These are phyloP conservation scores for Puccinia polysora DNA, from an alignment of 1,284 basidiomycete genomes.

Conservation along the genomic window DNA sequence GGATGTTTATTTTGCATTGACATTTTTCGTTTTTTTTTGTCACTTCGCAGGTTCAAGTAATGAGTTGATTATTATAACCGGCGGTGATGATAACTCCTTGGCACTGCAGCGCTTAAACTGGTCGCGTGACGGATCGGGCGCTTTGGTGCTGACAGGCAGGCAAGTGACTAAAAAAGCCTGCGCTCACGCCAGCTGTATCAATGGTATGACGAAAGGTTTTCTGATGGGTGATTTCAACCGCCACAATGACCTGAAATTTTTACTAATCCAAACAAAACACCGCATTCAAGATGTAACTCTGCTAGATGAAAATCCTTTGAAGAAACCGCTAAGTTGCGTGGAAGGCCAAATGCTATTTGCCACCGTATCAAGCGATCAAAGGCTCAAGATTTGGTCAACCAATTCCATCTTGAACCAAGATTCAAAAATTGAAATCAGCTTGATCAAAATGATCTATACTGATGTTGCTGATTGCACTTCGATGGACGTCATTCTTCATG, in stretches of 20 bases:
- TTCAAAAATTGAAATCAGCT: background rate
- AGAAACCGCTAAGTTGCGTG: too few relatives aligned
- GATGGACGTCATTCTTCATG: background rate
- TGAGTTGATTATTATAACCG: background rate
- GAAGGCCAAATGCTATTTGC: too few relatives aligned
- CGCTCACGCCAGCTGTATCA: conserved; percentile 1
- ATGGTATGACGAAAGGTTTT: background rate
- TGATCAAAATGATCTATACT: background rate
- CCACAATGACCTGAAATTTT: too few relatives aligned
- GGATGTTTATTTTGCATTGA: background rate
- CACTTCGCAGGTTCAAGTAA: background rate
- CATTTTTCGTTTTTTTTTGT: background rate
- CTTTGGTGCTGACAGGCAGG: background rate
- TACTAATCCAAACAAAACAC: too few relatives aligned
- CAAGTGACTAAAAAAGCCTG: background rate
- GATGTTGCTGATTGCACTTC: conserved; percentile 5
- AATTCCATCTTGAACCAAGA: background rate
- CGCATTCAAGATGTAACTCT: too few relatives aligned
- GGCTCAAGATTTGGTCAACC: conserved; percentile 4
- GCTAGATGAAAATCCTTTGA: too few relatives aligned
- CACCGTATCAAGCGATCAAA: conserved; percentile 2
- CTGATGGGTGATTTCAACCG: too few relatives aligned
- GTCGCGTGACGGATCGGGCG: background rate
- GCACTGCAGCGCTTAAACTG: background rate
- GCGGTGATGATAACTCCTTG: conserved; percentile 10